Evolutionary conservation across 768 basidiomycete genomes (phyloP), one percentile per base, ranked within the genome.

Genomic region (Termitomyces bulborhizus): DNA sequence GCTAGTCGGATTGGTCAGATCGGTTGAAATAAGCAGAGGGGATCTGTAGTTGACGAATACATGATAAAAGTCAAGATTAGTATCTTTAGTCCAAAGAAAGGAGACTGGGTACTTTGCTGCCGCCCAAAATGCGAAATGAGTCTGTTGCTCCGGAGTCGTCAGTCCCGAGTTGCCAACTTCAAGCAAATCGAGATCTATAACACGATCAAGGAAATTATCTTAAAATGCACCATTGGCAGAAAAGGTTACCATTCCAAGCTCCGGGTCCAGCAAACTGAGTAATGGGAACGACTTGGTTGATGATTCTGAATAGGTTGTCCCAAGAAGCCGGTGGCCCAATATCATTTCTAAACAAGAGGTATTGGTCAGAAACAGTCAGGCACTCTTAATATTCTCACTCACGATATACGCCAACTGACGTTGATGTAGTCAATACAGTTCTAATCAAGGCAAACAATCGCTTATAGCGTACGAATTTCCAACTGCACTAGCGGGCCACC

Each of bases 91-190:
- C n/a, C 16, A 37, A 37, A 21, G 18, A 16, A 34, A 15, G 2
- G 44, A 6, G 8, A 41, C 6, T 34, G 60, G 63, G 29, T 41
- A 75, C 72, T 82, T 82, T 8, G 71, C 71, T 16, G 79, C 75
- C 3, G 78, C 78, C 79, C 80, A 82, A 47, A 82, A 76, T 1
- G 75, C 73, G 44, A 81, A 80, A 55, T 82, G 74, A 6, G 71
- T 73, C 50, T 76, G 70, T 51, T 76, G 75, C 48, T 79, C 76
- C 2, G 64, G 68, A 12, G 58, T 56, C 0, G 76, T 76, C 34
- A 81, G 53, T 3, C 75, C 76, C 4, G 62, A 46, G 55, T 81
- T 80, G 6, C 80, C 79, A 18, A 81, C 79, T 60, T 80, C 77
- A 34, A 83, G 69, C 68, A 81, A 65, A 61, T 82, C 80, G 21